Evolutionary conservation across 495 filamentous ascomycete species (phyloP), one percentile per base, ranked within the genome.

Genomic region (Daldinia grandis): DNA sequence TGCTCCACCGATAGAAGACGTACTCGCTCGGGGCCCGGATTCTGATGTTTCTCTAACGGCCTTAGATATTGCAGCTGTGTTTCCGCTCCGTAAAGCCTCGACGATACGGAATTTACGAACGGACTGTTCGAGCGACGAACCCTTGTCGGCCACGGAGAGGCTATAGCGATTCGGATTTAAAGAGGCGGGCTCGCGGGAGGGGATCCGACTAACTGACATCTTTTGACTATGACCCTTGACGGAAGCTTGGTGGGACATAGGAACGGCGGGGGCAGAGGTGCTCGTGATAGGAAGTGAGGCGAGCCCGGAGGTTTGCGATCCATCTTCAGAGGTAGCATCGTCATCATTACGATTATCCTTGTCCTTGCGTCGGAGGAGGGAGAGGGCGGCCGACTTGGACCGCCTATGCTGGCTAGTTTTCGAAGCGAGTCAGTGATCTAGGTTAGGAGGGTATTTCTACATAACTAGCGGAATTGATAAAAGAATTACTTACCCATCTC

Each of bases 61-160:
- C 74, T 91, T 93, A 27, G 91, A 91, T 74, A 99, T 98, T 4
- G 93, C 92, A 21, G 88, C 91, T 1, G 92, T 95, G 71, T 99
- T 94, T 14, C 95, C 95, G 75, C 87, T 95, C 66, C 96, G 87
- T 58, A 99, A 82, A 17, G 93, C 89, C 79, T 98, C 95, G 75
- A 98, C 97, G 27, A 98, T 87, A 66, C 94, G 89, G 81, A 98
- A 99, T 66, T 94, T 93, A 68, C 89, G 87, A 37, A 99, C 94
- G 0, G 95, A 98, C 77, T 97, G 93, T 73, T 99, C 95, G 40
- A 99, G 93, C 0, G 93, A 90, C 7, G 80, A 79, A 2, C 81
- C 82, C 60, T 79, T 82, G 38, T 81, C 80, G 24, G 74, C 76
- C 17, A 71, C 66, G 15, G 73, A 49, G 6, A 72, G 63, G 47